Conservation (phyloP, 2,329 filamentous ascomycete genomes). For the Cytospora piceicola region DNA sequence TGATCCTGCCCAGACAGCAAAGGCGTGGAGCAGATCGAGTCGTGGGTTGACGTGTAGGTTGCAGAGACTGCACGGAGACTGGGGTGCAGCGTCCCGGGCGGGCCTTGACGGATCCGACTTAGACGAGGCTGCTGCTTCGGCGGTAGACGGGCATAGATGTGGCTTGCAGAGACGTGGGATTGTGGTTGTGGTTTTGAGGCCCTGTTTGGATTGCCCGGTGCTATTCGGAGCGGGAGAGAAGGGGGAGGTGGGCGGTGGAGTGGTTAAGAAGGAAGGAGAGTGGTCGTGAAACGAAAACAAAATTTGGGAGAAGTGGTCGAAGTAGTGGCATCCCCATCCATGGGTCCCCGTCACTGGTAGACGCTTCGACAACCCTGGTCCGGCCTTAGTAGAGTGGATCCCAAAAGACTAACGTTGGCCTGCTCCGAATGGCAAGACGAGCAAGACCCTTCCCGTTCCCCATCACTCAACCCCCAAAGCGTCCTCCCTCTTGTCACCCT, state of each 20-base stretch:
- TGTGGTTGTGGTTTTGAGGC: conserved; percentile 13
- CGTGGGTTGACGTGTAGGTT: conserved; percentile 31
- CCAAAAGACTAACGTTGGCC: conserved; percentile 22
- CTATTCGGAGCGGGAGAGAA: conserved; percentile 16
- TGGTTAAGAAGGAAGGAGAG: conserved; percentile 27
- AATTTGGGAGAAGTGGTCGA: conserved; percentile 28
- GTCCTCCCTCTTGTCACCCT: conserved; percentile 41
- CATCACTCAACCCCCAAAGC: conserved; percentile 34
- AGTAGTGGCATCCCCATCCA: conserved; percentile 7
- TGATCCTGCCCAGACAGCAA: conserved; percentile 23
- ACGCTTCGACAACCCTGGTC: conserved; percentile 5
- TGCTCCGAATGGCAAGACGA: conserved; percentile 29
- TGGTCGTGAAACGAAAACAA: conserved; percentile 32
- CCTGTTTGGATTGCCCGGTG: conserved; percentile 13
- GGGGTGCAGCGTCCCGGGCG: conserved; percentile 28
- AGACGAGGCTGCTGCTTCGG: conserved; percentile 31
- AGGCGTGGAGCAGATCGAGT: conserved; percentile 29
- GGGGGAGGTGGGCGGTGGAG: conserved; percentile 19
- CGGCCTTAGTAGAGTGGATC: conserved; percentile 4
- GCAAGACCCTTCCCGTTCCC: conserved; percentile 33
- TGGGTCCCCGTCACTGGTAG: conserved; percentile 10
- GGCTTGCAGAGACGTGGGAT: conserved; percentile 16
- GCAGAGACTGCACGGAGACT: conserved; percentile 31
- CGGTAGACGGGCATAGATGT: conserved; percentile 13
- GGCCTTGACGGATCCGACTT: conserved; percentile 30